Percentiles rank a stretch among this genome's conserved stretches.
Conservation (phyloP, 768 basidiomycete genomes). For the Suillus discolor region DNA sequence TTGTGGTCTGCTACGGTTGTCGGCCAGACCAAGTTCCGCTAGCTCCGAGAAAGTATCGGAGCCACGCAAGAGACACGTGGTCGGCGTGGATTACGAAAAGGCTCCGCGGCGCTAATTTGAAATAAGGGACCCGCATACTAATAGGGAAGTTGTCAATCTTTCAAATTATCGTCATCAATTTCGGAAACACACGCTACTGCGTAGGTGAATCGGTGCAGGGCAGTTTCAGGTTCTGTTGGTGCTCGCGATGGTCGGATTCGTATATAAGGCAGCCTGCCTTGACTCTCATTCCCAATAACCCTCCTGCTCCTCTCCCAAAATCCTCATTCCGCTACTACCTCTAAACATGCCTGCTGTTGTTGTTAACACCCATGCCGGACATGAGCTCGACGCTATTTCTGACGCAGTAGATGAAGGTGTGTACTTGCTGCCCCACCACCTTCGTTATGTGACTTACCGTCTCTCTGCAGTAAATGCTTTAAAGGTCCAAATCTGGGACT, state of each 20-base stretch:
- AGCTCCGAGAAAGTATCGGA: not conserved
- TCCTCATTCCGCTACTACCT: not conserved
- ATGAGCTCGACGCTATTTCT: conserved; percentile 43
- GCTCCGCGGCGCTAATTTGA: not conserved
- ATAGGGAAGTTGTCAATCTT: conserved; percentile 1
- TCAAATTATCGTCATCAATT: conserved; percentile 7
- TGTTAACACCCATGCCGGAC: conserved; percentile 23
- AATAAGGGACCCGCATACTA: not conserved
- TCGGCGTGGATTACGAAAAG: not conserved
- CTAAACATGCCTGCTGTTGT: conserved; percentile 29
- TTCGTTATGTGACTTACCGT: not conserved
- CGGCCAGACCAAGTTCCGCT: not conserved
- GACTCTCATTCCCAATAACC: conserved; percentile 1
- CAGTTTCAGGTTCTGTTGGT: conserved; percentile 4
- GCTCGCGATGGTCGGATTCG: not conserved
- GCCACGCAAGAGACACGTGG: not conserved
- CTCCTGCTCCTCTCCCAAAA: not conserved
- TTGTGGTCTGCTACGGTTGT: not conserved
- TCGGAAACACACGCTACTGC: conserved; percentile 11
- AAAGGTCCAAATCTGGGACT: conserved; percentile 63
- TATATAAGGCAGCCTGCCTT: conserved; percentile 12
- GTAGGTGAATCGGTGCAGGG: conserved; percentile 3
- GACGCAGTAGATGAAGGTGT: conserved; percentile 53
- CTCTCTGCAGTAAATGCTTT: conserved; percentile 61
- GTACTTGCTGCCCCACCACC: conserved; percentile 13